These are phyloP conservation scores for Nyssa sinensis DNA, from an alignment of 148 eudicot genomes.

Conservation along the genomic window DNA sequence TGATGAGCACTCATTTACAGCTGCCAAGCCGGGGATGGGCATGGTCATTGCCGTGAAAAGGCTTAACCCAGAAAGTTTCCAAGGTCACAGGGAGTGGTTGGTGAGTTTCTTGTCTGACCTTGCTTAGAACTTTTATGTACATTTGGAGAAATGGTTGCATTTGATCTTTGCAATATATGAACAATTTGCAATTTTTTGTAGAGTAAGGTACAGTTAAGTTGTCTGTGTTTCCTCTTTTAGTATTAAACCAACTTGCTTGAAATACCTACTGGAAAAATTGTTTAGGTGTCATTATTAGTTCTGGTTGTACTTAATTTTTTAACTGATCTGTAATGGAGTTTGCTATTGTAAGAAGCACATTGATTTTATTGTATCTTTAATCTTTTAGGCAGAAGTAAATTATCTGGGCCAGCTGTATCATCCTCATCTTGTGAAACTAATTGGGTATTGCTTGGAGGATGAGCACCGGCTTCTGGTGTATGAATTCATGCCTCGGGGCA, in stretches of 20 bases:
- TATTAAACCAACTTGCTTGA: slow-evolving; percentile 4
- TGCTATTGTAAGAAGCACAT: neutral
- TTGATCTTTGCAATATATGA: neutral
- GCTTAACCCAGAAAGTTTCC: slow-evolving; percentile 72
- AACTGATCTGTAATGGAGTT: neutral
- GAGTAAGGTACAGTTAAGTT: neutral
- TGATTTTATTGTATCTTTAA: slow-evolving; percentile 9
- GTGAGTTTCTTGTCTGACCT: slow-evolving; percentile 41
- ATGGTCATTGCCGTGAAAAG: slow-evolving; percentile 79
- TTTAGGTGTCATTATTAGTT: neutral
- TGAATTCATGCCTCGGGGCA: slow-evolving; percentile 93
- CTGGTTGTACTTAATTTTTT: neutral
- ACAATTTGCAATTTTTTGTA: neutral
- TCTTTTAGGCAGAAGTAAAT: slow-evolving; percentile 84
- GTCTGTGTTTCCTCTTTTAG: neutral
- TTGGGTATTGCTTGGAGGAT: slow-evolving; percentile 88
- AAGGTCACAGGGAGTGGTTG: slow-evolving; percentile 93
- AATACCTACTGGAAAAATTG: neutral
- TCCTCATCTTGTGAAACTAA: slow-evolving; percentile 74
- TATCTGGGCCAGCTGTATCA: slow-evolving; percentile 80
- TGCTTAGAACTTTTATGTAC: neutral
- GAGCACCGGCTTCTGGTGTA: slow-evolving; percentile 88
- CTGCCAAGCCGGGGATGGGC: slow-evolving; percentile 82
- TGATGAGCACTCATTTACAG: slow-evolving; percentile 59
- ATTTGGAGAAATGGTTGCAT: neutral